phyloP scores from a whole-genome alignment of 768 basidiomycete species.

The Pleurotus sapidus region DNA sequence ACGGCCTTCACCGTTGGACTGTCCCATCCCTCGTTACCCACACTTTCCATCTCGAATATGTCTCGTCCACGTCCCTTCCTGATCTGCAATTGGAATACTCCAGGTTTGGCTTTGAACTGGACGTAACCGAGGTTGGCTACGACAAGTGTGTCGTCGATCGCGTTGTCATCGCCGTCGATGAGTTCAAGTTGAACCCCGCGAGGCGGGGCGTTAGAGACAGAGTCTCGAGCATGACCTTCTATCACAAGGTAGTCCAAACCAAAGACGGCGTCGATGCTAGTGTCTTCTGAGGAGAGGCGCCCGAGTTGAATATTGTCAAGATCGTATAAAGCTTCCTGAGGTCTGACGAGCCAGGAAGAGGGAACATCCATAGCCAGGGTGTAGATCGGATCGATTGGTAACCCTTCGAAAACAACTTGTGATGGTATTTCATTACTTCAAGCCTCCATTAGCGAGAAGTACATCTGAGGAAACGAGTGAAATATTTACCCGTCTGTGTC shows the following conservation, averaged over 20 bases:
- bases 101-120: slow-evolving; percentile 93
- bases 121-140: slow-evolving; percentile 95
- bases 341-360: slow-evolving; percentile 90
- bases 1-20: slow-evolving; percentile 66
- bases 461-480: neutral
- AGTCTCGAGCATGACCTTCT: slow-evolving; percentile 92
- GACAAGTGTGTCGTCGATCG: slow-evolving; percentile 85
- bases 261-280: slow-evolving; percentile 72
- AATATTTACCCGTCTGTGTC: slow-evolving; percentile 64
- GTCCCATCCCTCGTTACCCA: slow-evolving; percentile 87
- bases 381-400: slow-evolving; percentile 87
- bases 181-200: slow-evolving; percentile 92
- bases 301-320: slow-evolving; percentile 92
- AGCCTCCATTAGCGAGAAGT: neutral
- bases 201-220: slow-evolving; percentile 61
- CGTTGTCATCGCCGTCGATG: slow-evolving; percentile 35
- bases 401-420: slow-evolving; percentile 58
- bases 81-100: slow-evolving; percentile 81
- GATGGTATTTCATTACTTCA: slow-evolving; percentile 57
- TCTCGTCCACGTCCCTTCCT: slow-evolving; percentile 78
- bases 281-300: slow-evolving; percentile 55
- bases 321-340: slow-evolving; percentile 84
- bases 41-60: slow-evolving; percentile 80
- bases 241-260: slow-evolving; percentile 89
- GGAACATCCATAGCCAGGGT: slow-evolving; percentile 94